Percentiles rank a stretch among this genome's conserved stretches.
Conservation (phyloP, 495 filamentous ascomycete species). For the Astrothelium subdiscretum region DNA sequence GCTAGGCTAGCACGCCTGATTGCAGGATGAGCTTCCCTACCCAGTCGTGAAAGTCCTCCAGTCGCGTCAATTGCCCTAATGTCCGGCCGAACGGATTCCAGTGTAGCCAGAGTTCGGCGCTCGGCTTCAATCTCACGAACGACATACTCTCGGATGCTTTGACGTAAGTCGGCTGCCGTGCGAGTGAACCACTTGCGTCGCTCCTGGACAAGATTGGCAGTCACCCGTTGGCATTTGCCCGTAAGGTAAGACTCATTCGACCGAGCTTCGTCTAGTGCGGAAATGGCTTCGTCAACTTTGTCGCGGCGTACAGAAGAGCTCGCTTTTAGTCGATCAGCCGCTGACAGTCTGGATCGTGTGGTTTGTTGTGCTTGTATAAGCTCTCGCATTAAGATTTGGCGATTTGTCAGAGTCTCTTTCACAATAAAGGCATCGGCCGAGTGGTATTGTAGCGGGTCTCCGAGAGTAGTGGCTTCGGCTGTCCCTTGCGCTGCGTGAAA, state of each 20-base stretch:
- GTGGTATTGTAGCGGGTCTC: constrained; percentile 90
- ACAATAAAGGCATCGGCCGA: constrained; percentile 95
- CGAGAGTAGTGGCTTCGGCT: constrained; percentile 87
- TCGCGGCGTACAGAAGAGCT: constrained; percentile 74
- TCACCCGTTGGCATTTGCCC: constrained; percentile 77
- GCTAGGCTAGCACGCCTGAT: constrained; percentile 63
- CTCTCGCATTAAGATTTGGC: constrained; percentile 95
- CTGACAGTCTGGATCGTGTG: constrained; percentile 64
- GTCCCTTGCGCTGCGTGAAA: constrained; percentile 97
- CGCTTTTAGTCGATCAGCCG: constrained; percentile 78
- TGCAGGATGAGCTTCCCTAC: constrained; percentile 74
- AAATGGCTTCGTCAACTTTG: constrained; percentile 94
- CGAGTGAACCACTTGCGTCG: constrained; percentile 84
- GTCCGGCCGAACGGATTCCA: constrained; percentile 86
- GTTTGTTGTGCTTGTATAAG: constrained; percentile 75
- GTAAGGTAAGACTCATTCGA: constrained; percentile 64
- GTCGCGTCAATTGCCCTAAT: constrained; percentile 84
- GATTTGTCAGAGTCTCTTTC: constrained; percentile 96
- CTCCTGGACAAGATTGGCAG: constrained; percentile 76
- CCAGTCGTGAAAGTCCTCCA: constrained; percentile 78
- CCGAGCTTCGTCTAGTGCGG: constrained; percentile 74
- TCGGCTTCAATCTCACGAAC: constrained; percentile 93
- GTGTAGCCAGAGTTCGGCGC: constrained; percentile 76
- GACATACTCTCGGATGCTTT: constrained; percentile 80
- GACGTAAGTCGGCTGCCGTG: constrained; percentile 67